Base-by-base conservation (phyloP, 1,139 yeast genomes). In the Kodamaea anthophila region DNA sequence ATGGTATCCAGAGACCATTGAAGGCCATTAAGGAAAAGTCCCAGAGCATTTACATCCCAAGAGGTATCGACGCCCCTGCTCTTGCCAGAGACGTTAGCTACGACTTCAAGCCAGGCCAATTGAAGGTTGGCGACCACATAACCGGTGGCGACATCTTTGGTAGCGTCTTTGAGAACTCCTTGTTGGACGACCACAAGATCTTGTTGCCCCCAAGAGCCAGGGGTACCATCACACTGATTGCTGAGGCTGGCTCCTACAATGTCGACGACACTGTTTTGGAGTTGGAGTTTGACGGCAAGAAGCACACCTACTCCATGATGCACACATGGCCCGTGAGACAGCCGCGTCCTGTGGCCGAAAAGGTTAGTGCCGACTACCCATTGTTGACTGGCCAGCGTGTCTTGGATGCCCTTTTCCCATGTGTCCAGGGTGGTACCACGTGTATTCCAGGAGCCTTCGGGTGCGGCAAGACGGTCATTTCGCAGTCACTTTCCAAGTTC, bases 401-500 rank as follows among this genome's bases (percentile, higher is more conserved):
- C 33, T 73, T 91, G 60, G 99, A 91, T 60, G 81, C 98, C 21
- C 74, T 91, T 44, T 93, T 91, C 75, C 98, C 99, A 31, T 85
- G 94, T 76, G 99, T 93, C 47, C 98, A 93, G 70, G 98, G 99
- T 68, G 99, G 99, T 70, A 91, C 99, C 30, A 91, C 99, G 24
- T 93, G 98, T 80, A 91, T 91, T 57, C 99, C 99, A 28, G 99
- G 99, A 63, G 99, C 99, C 40, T 91, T 91, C 51, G 99, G 99
- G 40, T 91, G 97, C 67, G 99, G 99, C 62, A 91, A 91, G 62
- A 91, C 99, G 9, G 99, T 91, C 51, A 91, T 91, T 57, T 91
- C 99, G 19, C 98, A 91, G 67, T 86, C 97, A 1, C 72, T 91
- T 53, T 91, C 98, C 42, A 91, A 91, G 63, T 91, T 79, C 65